Percentiles rank a stretch among this genome's conserved stretches.
phyloP scores from a whole-genome alignment of 495 filamentous ascomycete genomes.

The Aspergillus wentii region DNA sequence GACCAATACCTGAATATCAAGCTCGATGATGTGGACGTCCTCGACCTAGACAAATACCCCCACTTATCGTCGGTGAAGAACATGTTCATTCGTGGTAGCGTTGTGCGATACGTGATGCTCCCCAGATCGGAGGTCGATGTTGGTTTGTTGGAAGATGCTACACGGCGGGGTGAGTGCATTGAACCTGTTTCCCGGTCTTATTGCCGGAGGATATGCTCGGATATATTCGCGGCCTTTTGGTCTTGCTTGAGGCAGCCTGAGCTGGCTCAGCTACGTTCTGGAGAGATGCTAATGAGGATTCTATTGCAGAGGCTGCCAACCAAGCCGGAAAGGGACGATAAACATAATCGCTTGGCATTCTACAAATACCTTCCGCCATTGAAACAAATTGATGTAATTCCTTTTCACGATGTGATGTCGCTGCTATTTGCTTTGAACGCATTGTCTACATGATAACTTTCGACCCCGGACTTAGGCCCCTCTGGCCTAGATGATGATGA shows the following conservation, averaged over 20 bases:
- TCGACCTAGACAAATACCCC: conserved; percentile 88
- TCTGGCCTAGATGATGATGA: conserved; percentile 7
- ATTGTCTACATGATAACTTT: conserved; percentile 3
- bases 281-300: conserved; percentile 5
- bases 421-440: conserved; percentile 4
- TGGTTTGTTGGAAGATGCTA: conserved; percentile 90
- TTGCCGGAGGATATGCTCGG: too few species aligned
- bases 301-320: conserved; percentile 43
- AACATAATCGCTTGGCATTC: too few species aligned
- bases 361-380: too few species aligned
- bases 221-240: too few species aligned
- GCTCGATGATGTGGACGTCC: conserved; percentile 85
- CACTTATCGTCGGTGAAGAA: conserved; percentile 95
- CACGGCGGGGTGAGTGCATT: conserved; percentile 70
- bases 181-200: neutral
- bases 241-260: too few species aligned
- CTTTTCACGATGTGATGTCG: conserved; percentile 20
- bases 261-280: too few species aligned
- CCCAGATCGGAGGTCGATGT: conserved; percentile 86
- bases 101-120: conserved; percentile 92
- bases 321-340: conserved; percentile 46
- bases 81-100: conserved; percentile 94
- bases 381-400: conserved; percentile 1
- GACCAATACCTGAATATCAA: conserved; percentile 99
- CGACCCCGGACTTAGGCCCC: conserved; percentile 4